Evolutionary conservation across 495 filamentous ascomycete species (phyloP), one percentile per base, ranked within the genome.

Genomic region (Mycothermus thermophilus): DNA sequence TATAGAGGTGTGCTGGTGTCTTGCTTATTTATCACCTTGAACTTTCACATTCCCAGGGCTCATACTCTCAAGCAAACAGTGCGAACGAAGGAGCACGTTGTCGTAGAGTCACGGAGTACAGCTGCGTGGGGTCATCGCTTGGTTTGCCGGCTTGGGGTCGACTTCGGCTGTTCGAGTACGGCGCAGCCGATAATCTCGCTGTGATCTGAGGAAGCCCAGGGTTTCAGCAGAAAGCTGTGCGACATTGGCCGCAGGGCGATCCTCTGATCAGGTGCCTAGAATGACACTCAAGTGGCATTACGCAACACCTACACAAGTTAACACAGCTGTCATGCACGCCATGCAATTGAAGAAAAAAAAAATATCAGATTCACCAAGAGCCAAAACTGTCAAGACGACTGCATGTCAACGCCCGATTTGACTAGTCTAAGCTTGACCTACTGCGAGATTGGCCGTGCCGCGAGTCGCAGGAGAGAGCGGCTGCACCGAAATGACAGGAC

Each of bases 401-500:
- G 5, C 3, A 21, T 14, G 5, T 8, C 17, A 4, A 21, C 26
- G 25, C 7, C 25, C 25, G 4, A 13, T 10, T 12, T 8, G n/a
- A 26, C n/a, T n/a, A n/a, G n/a, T n/a, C n/a, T n/a, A n/a, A n/a
- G n/a, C n/a, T 14, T 18, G 27, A 17, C 18, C 13, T 22, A 17
- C 26, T 29, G 34, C 9, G n/a, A n/a, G n/a, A 12, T n/a, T 9
- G 13, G 3, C 11, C 25, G 34, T 12, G 23, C 3, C 14, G 18
- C 17, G 34, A 18, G 34, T 37, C 35, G 17, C 17, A 2, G 20
- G 26, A 24, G 21, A 9, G 26, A 8, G 27, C 35, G 34, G 34
- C 8, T n/a, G 26, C 27, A 16, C 34, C 29, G 37, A 39, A 33
- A 39, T 39, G 37, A 39, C 24, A 39, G 37, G 30, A 39, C 23